A percentile compares a stretch with the other conserved stretches of the same genome.
phyloP scores from a whole-genome alignment of 2,329 filamentous ascomycete genomes.

The Aspergillus sp. region DNA sequence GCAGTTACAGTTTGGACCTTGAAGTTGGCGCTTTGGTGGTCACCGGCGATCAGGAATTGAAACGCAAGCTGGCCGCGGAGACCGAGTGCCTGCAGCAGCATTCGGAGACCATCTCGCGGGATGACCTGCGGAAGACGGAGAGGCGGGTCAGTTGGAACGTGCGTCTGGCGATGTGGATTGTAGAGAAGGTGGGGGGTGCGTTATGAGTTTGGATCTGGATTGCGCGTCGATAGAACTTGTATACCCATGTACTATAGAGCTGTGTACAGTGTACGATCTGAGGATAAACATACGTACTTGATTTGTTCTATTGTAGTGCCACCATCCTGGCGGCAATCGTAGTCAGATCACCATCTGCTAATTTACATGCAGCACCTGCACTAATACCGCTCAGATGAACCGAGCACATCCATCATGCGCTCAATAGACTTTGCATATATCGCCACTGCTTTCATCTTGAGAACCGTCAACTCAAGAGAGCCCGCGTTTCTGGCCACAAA shows the following conservation, averaged over 20 bases:
- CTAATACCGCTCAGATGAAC: conserved; percentile 7
- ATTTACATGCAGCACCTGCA: too few species aligned
- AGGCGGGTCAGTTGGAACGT: conserved; percentile 83
- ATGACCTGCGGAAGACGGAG: conserved; percentile 79
- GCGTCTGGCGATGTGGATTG: conserved; percentile 89
- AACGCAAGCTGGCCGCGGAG: conserved; percentile 72
- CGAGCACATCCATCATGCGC: conserved; percentile 14
- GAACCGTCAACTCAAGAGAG: conserved; percentile 11
- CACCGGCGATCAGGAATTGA: conserved; percentile 71
- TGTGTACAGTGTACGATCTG: conserved; percentile 1
- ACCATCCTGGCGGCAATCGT: too few species aligned
- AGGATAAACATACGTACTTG: too few species aligned
- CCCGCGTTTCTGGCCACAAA: conserved; percentile 16
- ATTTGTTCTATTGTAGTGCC: too few species aligned
- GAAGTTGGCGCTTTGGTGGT: conserved; percentile 86
- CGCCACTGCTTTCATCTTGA: conserved; percentile 13
- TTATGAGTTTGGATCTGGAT: conserved; percentile 51
- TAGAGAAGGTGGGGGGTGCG: conserved; percentile 81
- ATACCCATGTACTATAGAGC: conserved; percentile 16
- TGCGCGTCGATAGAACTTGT: conserved; percentile 6
- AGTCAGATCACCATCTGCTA: too few species aligned
- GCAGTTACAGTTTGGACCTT: conserved; percentile 88
- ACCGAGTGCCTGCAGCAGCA: conserved; percentile 76
- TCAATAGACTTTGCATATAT: conserved; percentile 12
- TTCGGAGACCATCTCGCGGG: conserved; percentile 65